These are phyloP conservation scores for Fusarium tupiense DNA, from an alignment of 2,329 filamentous ascomycete species.

Conservation along the genomic window DNA sequence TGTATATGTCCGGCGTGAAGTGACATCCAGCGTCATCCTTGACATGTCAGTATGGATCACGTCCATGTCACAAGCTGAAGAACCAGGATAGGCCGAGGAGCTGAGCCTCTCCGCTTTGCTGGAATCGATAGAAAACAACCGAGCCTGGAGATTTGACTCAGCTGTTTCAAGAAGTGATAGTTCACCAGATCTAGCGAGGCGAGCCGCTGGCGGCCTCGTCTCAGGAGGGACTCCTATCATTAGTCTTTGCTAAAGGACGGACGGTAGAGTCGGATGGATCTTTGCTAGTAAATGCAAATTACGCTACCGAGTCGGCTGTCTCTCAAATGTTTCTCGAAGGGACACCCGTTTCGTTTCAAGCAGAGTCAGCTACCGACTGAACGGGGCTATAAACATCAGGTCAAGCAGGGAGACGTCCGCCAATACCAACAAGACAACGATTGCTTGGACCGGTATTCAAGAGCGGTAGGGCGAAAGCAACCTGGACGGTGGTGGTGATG, in stretches of 20 bases:
- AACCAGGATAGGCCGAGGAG: neutral
- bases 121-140: neutral
- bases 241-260: neutral
- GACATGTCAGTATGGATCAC: neutral
- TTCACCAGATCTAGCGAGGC: conserved; percentile 24
- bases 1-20: neutral
- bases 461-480: conserved; percentile 23
- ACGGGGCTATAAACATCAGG: conserved; percentile 24
- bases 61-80: neutral
- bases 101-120: neutral
- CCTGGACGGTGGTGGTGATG: conserved; percentile 23
- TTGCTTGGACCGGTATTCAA: conserved; percentile 5
- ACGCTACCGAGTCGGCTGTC: neutral
- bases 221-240: conserved; percentile 28
- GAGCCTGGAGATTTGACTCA: neutral
- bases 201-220: conserved; percentile 31
- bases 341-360: conserved; percentile 37
- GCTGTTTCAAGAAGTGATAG: neutral
- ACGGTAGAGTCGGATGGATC: conserved; percentile 4
- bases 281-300: conserved; percentile 7
- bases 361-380: conserved; percentile 25
- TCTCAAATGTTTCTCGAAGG: conserved; percentile 28
- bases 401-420: conserved; percentile 8
- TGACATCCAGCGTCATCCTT: neutral
- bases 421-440: conserved; percentile 1